phyloP scores from a whole-genome alignment of 176 grass and related monocot species.

The Oryza meridionalis region DNA sequence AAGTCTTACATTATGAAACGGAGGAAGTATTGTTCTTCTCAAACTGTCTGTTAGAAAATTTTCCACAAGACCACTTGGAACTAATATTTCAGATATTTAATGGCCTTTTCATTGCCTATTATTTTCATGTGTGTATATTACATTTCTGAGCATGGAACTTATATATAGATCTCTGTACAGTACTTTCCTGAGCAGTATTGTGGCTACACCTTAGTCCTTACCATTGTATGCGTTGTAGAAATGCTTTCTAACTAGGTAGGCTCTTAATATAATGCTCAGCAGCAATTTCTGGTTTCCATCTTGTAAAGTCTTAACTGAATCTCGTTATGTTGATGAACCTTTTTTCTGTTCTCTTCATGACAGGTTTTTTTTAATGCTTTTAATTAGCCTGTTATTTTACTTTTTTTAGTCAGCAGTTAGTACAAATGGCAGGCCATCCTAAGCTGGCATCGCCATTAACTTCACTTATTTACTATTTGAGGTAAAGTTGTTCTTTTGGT shows the following conservation, averaged over 20 bases:
- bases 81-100: neutral
- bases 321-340: neutral
- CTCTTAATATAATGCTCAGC: neutral
- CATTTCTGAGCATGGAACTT: neutral
- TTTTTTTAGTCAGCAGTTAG: neutral
- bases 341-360: neutral
- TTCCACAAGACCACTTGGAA: neutral
- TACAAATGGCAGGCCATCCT: neutral
- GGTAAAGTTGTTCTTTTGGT: neutral
- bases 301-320: neutral
- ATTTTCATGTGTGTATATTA: neutral
- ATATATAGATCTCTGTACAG: neutral
- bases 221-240: neutral
- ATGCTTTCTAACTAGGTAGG: neutral
- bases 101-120: neutral
- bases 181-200: neutral
- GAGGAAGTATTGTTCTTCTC: no score
- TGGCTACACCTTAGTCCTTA: neutral
- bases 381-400: neutral
- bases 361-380: neutral
- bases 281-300: constrained; percentile 12
- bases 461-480: neutral
- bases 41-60: no score
- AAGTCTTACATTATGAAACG: no score
- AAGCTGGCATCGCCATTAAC: neutral